Evolutionary conservation across 1,284 basidiomycete genomes (phyloP), one percentile per base, ranked within the genome.

Genomic region (Waitea zeae): DNA sequence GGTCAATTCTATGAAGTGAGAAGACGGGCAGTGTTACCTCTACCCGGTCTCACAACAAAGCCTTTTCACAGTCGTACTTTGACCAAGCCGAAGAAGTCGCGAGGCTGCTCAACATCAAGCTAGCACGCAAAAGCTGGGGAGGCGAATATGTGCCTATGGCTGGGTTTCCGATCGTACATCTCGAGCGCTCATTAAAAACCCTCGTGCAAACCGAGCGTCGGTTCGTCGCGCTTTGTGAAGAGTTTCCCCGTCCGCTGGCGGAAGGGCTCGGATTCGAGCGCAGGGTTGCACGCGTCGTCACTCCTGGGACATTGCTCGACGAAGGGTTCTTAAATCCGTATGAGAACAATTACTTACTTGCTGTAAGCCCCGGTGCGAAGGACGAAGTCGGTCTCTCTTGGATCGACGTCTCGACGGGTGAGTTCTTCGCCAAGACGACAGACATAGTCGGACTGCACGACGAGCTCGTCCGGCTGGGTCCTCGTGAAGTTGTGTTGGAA

Each of bases 351-450:
- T 95, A 83, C 47, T 65, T 96, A 22, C 67, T 95, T 17, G 70
- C 88, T 5, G 59, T 92, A 30, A 57, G 61, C n/a, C 22, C 12
- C 24, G 36, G 1, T 20, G 15, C 14, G 20, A 36, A 6, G 9
- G 13, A n/a, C 27, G 7, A 14, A 30, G 41, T 68, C 17, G 82
- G 80, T 3, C 57, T 95, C 20, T 87, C 89, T 2, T 95, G 89
- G 77, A 87, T 87, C 18, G 92, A 96, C 49, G 71, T 92, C n/a
- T 90, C 89, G 3, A 95, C 90, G 0, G 89, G 90, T 40, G 86
- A 92, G 47, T 88, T 92, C 53, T 90, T 83, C 52, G 78, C 81
- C 1, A 83, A 82, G 45, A 51, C 54, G 3, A 62, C 69, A 2
- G 56, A 61, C 2, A 39, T 64, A 2, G 67, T 70, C 7, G 58